Conservation (phyloP, 768 basidiomycete genomes). For the Neoboletus brunneissimus region DNA sequence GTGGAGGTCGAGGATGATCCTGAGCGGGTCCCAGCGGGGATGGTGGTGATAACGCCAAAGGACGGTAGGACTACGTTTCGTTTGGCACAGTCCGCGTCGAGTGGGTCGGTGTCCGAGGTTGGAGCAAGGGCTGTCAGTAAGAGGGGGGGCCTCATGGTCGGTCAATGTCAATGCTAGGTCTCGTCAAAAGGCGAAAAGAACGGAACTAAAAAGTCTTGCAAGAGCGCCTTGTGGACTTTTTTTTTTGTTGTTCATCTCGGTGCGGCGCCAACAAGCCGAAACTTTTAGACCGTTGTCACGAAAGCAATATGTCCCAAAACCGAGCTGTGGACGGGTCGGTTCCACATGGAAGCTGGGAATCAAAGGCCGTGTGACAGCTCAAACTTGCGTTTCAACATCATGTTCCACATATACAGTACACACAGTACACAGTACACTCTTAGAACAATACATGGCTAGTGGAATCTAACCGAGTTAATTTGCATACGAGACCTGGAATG, state of each 20-base stretch:
- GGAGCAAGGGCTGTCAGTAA: slow-evolving; percentile 1
- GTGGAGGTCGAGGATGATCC: neutral
- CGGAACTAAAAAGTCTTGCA: neutral
- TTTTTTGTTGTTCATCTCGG: slow-evolving; percentile 2
- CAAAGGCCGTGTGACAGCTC: neutral
- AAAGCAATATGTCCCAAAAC: slow-evolving; percentile 8
- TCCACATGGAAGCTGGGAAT: neutral
- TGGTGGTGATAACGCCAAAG: neutral
- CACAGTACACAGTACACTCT: neutral
- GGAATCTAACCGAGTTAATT: neutral
- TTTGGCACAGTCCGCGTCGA: neutral
- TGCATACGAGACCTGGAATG: slow-evolving; percentile 38
- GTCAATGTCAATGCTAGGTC: too few species aligned
- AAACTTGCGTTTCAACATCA: too few species aligned
- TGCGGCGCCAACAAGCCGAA: neutral
- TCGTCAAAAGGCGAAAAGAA: too few species aligned
- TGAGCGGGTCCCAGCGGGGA: neutral
- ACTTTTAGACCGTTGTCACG: neutral
- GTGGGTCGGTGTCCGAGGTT: neutral
- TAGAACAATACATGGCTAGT: neutral
- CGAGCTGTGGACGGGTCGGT: neutral
- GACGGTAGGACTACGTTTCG: neutral
- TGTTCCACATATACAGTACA: neutral
- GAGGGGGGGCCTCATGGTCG: slow-evolving; percentile 9
- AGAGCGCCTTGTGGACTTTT: neutral